Percentiles rank a stretch among this genome's conserved stretches.
Conservation (phyloP, 2,329 filamentous ascomycete genomes). For the Clonostachys chloroleuca region DNA sequence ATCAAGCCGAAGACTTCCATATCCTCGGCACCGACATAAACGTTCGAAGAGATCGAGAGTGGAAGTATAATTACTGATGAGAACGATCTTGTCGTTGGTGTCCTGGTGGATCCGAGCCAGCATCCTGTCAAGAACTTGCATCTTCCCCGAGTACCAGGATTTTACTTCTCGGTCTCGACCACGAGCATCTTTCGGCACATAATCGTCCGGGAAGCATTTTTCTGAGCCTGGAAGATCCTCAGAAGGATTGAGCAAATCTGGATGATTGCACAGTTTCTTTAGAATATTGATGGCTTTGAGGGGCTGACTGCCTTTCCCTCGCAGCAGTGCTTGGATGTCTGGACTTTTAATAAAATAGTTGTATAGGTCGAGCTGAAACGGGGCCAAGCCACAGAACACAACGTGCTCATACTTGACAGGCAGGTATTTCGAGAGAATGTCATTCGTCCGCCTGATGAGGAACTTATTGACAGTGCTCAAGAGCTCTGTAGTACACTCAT, state of each 20-base stretch:
- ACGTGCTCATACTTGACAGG: conserved; percentile 99
- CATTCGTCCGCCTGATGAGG: conserved; percentile 95
- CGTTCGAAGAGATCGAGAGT: conserved; percentile 93
- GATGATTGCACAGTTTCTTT: conserved; percentile 98
- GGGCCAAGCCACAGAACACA: conserved; percentile 92
- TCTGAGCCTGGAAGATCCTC: conserved; percentile 87
- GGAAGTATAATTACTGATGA: conserved; percentile 98
- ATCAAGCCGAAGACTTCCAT: conserved; percentile 85
- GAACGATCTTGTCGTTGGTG: conserved; percentile 97
- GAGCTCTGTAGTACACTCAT: conserved; percentile 77
- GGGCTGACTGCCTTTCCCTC: conserved; percentile 92
- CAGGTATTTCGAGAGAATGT: conserved; percentile 95
- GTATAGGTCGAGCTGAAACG: conserved; percentile 90
- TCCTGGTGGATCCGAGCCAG: conserved; percentile 90
- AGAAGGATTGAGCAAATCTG: conserved; percentile 80
- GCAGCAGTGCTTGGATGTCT: conserved; percentile 85
- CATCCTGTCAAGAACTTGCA: conserved; percentile 98
- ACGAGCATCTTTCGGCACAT: conserved; percentile 79
- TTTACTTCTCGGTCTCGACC: conserved; percentile 91
- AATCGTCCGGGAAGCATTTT: conserved; percentile 76
- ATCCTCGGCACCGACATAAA: conserved; percentile 78
- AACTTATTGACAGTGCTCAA: conserved; percentile 92
- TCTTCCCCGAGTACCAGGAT: conserved; percentile 95
- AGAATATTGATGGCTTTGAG: conserved; percentile 94
- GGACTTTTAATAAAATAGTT: conserved; percentile 97